phyloP scores from a whole-genome alignment of 768 basidiomycete species.

The Suillus ampliporus region DNA sequence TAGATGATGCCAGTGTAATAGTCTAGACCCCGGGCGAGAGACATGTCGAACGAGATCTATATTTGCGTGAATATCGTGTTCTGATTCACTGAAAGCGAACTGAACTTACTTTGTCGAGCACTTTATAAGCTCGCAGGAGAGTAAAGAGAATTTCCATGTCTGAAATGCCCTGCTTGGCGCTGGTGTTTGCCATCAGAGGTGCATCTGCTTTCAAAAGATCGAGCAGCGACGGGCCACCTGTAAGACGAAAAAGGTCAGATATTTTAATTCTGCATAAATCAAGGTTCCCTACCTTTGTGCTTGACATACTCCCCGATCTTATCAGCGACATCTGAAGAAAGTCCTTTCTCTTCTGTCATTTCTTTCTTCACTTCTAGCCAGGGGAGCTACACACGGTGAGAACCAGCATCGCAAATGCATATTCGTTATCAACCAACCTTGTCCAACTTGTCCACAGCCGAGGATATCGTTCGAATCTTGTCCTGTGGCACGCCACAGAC shows the following conservation, averaged over 20 bases:
- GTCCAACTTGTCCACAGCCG: constrained; percentile 98
- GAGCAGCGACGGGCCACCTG: constrained; percentile 82
- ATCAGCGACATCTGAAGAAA: constrained; percentile 82
- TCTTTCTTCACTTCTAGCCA: constrained; percentile 95
- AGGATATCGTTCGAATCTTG: constrained; percentile 91
- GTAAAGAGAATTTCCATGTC: constrained; percentile 90
- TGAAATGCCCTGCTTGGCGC: constrained; percentile 78
- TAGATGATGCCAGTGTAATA: constrained; percentile 99
- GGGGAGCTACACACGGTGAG: constrained; percentile 55
- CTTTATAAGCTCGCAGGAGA: constrained; percentile 80
- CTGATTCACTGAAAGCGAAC: constrained; percentile 12
- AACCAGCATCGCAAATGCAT: constrained; percentile 6
- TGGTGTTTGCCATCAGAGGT: constrained; percentile 67
- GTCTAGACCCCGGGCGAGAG: constrained; percentile 95
- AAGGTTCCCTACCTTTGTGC: constrained; percentile 71
- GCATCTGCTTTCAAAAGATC: constrained; percentile 69
- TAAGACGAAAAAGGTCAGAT: neutral
- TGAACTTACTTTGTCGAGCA: constrained; percentile 69
- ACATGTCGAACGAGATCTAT: constrained; percentile 95
- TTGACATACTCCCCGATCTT: constrained; percentile 97
- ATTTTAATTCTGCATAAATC: neutral
- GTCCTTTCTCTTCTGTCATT: constrained; percentile 95
- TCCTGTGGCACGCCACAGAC: constrained; percentile 92
- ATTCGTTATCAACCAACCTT: constrained; percentile 58
- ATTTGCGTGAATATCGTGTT: neutral